Evolutionary conservation across 192 early-diverging fungal species (phyloP), one percentile per base, ranked within the genome.

Genomic region (Coemansia sp.): DNA sequence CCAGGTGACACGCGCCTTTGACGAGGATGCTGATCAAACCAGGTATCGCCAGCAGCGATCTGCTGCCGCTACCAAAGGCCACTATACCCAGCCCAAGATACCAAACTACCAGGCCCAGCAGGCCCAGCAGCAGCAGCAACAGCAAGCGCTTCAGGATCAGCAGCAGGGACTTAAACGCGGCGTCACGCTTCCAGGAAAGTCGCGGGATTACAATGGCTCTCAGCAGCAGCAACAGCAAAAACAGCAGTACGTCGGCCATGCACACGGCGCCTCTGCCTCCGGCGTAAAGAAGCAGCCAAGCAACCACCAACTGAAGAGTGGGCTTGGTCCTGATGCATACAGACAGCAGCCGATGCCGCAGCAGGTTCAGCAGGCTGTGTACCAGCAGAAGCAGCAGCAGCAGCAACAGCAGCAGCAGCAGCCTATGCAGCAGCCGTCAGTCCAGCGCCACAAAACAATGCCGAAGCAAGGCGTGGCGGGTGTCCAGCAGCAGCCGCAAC

Each of bases 261-360:
- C 70, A 25, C 60, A 33, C 30, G 56, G 37, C 56, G 56, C 37
- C 46, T 39, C 74, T 42, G 18, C 45, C 9, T 61, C 74, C 7
- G 52, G 55, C 3, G 43, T 68, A 25, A 67, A 71, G 70, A 72
- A 78, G 70, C 68, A 78, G 64, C 45, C 78, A 0, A 81, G 78
- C 64, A 72, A 71, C 57, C 78, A 81, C 60, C 78, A 81, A 70
- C 60, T 75, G 45, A 75, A 72, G 66, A 72, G 70, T 30, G 68
- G 68, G 0, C 77, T 65, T 23, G 60, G 40, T 4, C 45, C 68
- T 31, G 68, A 68, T 23, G 65, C 58, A n/a, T 80, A 80, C 40
- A 65, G 63, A 18, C 72, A 74, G 67, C 70, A 61, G 60, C 67
- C 49, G 15, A 46, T 60, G 66, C 37, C 29, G 58, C 70, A 62